Conservation (phyloP, 73 alveolate species). For the Symbiodinium pilosum region DNA sequence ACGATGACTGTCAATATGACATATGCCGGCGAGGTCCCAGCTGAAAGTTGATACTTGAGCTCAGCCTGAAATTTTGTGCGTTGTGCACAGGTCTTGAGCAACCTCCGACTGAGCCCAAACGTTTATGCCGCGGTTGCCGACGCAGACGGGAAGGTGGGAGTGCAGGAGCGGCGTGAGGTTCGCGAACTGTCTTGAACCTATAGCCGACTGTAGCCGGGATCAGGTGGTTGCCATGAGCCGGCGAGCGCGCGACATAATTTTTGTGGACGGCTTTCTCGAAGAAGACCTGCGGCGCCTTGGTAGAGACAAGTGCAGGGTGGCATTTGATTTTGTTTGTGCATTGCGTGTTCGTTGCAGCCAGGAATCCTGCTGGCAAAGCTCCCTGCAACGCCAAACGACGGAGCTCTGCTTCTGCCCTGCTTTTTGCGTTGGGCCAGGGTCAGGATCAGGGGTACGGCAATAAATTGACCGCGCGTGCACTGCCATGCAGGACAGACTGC, state of each 20-base stretch:
- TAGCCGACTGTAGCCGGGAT: too few relatives aligned
- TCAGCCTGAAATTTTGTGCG: not conserved
- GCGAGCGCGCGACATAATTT: not conserved
- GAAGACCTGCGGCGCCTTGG: not conserved
- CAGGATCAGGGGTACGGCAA: too few relatives aligned
- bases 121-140: not conserved
- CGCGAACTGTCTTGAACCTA: too few relatives aligned
- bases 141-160: too few relatives aligned
- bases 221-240: constrained; percentile 7
- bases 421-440: too few relatives aligned
- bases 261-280: not conserved
- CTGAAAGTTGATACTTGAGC: not conserved
- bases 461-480: too few relatives aligned
- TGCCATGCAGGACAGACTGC: not conserved
- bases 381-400: not conserved
- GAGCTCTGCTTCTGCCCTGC: too few relatives aligned
- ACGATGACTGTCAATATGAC: not conserved
- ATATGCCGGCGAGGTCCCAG: not conserved
- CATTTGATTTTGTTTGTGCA: too few relatives aligned
- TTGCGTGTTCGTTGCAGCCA: too few relatives aligned
- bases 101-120: not conserved
- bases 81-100: not conserved
- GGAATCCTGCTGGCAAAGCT: not conserved
- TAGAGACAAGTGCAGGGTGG: not conserved
- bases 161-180: too few relatives aligned